Percentiles rank a stretch among this genome's conserved stretches.
Conservation (phyloP, 257 asterid genomes). For the Nicotiana undulata region DNA sequence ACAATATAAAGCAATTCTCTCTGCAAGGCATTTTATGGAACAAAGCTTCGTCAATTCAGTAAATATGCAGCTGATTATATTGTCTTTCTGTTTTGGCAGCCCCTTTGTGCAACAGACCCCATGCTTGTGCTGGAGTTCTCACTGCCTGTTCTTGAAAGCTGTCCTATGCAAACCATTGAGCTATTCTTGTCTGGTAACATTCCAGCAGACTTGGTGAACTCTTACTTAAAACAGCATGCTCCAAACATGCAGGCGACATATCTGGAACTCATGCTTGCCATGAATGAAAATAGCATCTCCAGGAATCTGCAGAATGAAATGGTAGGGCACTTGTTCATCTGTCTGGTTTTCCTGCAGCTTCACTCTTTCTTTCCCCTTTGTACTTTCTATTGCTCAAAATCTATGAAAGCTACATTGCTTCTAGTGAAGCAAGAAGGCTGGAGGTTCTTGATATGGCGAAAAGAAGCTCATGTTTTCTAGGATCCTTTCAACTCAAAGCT, state of each 20-base stretch:
- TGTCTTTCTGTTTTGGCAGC: constrained; percentile 39
- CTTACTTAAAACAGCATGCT: constrained; percentile 92
- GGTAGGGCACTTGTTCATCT: constrained; percentile 37
- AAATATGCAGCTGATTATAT: not conserved
- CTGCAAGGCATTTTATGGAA: not conserved
- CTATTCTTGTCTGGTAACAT: constrained; percentile 93
- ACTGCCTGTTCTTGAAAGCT: constrained; percentile 87
- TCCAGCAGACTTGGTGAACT: constrained; percentile 91
- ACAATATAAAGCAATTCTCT: not conserved
- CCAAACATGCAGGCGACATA: constrained; percentile 90
- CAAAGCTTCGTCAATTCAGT: not conserved
- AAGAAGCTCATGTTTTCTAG: not conserved
- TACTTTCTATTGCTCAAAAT: not conserved
- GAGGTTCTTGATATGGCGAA: not conserved
- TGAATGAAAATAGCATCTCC: constrained; percentile 76
- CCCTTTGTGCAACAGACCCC: constrained; percentile 87
- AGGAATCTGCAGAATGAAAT: constrained; percentile 97
- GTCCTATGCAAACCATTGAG: constrained; percentile 87
- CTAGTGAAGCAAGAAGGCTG: not conserved
- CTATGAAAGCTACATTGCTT: not conserved
- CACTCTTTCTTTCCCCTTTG: not conserved
- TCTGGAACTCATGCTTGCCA: constrained; percentile 88
- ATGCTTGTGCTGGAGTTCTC: constrained; percentile 95
- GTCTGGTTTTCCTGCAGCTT: constrained; percentile 16
- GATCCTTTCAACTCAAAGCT: not conserved